Evolutionary conservation across 78 protist genomes (phyloP), one percentile per base, ranked within the genome.

Genomic region (Dictyostelium brefeldianum): DNA sequence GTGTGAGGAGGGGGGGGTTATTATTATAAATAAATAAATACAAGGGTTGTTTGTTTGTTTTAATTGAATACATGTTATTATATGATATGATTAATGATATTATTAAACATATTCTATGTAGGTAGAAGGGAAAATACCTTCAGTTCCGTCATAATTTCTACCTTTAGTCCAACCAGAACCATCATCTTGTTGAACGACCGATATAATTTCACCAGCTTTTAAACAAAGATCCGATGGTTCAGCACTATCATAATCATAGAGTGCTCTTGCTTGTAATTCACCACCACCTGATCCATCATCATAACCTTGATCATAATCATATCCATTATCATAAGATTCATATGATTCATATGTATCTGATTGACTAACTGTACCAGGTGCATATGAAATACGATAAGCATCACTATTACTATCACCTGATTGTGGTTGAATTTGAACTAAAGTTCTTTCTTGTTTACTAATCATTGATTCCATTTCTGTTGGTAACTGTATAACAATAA

Each of bases 351-450:
- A 87, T 8, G 81, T 48, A 14, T 73, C 90, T 10, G 31, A 65
- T 15, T 17, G 29, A 41, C 47, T 78, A 25, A 48, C 65, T 70
- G 65, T 87, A 1, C 92, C 92, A 18, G 84, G 84, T 47, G 84
- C 92, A 77, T 87, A 87, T 27, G 92, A 87, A 64, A 87, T 87
- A 54, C 92, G 80, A 65, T 87, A 87, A 62, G 50, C 79, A 31
- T 77, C 92, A 36, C 56, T 22, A 50, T 51, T 41, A 59, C 43
- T 74, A 31, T 77, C 92, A 29, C 73, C 73, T 14, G 54, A n/a
- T 46, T 87, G 92, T 87, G 92, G 92, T 77, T 87, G 92, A 65
- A 87, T 87, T 77, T 87, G 92, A 11, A 87, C 92, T 73, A 87
- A 77, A 27, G 92, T 87, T 77, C 92, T 87, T 29, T 87, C 92